Conservation (phyloP, 2,329 filamentous ascomycete species). For the Alternaria triticina region DNA sequence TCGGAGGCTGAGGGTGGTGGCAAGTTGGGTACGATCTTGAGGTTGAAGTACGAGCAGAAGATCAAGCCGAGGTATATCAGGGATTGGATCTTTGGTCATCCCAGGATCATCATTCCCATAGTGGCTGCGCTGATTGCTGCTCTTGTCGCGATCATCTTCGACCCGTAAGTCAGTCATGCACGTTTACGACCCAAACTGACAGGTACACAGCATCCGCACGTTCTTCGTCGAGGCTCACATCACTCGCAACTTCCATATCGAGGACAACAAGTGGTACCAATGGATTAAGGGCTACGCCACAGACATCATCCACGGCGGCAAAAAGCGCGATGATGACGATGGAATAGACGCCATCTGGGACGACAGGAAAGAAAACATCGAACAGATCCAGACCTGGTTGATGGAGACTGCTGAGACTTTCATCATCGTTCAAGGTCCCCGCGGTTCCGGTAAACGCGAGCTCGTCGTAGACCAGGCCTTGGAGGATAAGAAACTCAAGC, state of each 20-base stretch:
- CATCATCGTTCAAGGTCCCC: conserved; percentile 89
- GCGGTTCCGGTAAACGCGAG: conserved; percentile 89
- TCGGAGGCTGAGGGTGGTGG: conserved; percentile 73
- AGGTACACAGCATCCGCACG: conserved; percentile 68
- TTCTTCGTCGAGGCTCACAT: conserved; percentile 92
- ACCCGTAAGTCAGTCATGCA: conserved; percentile 61
- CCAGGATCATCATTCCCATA: conserved; percentile 83
- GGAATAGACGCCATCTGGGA: conserved; percentile 85
- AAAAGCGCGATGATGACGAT: conserved; percentile 66
- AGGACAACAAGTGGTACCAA: conserved; percentile 74
- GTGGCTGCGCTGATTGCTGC: conserved; percentile 81
- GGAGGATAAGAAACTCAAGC: conserved; percentile 74
- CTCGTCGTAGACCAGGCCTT: conserved; percentile 85
- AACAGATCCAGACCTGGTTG: conserved; percentile 83
- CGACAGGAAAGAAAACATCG: conserved; percentile 80
- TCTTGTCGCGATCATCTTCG: conserved; percentile 82
- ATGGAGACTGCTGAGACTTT: conserved; percentile 90
- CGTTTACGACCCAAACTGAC: conserved; percentile 9
- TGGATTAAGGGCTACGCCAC: conserved; percentile 80
- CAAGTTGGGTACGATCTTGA: conserved; percentile 75
- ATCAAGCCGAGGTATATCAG: conserved; percentile 79
- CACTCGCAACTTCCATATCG: conserved; percentile 75
- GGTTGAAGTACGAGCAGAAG: conserved; percentile 82
- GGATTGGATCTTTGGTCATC: conserved; percentile 87
- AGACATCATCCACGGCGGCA: conserved; percentile 67